Percentiles rank a stretch among this genome's conserved stretches.
These are phyloP conservation scores for Syzygium aqueum DNA, from an alignment of 345 rosid species.

Conservation along the genomic window DNA sequence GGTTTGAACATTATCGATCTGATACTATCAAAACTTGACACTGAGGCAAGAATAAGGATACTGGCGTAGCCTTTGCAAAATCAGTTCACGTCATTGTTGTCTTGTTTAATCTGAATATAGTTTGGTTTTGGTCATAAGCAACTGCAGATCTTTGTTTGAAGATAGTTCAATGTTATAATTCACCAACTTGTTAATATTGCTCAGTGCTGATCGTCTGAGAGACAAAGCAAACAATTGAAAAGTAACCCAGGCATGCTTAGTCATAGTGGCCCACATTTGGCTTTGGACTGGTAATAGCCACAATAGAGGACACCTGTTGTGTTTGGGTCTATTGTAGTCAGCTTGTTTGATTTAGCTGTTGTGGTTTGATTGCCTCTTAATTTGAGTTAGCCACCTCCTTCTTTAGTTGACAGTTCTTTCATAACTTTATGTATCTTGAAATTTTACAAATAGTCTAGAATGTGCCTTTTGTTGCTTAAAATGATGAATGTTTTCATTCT, in stretches of 20 bases:
- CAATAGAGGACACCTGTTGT: background rate
- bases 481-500: background rate
- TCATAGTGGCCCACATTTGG: background rate
- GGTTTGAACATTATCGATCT: background rate
- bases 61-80: background rate
- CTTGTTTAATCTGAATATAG: background rate
- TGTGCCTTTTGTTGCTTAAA: background rate
- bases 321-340: background rate
- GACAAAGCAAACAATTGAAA: background rate
- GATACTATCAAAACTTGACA: background rate
- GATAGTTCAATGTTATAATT: background rate
- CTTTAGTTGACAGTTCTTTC: background rate
- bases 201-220: background rate
- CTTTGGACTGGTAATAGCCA: background rate
- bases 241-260: background rate
- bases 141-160: background rate
- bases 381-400: background rate
- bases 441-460: background rate
- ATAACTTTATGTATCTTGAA: background rate
- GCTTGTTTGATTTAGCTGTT: background rate
- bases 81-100: background rate
- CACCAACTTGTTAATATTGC: background rate
- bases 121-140: background rate
- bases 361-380: background rate
- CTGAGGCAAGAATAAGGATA: background rate